phyloP scores from a whole-genome alignment of 257 asterid genomes.

The Solanum chiquidenum region DNA sequence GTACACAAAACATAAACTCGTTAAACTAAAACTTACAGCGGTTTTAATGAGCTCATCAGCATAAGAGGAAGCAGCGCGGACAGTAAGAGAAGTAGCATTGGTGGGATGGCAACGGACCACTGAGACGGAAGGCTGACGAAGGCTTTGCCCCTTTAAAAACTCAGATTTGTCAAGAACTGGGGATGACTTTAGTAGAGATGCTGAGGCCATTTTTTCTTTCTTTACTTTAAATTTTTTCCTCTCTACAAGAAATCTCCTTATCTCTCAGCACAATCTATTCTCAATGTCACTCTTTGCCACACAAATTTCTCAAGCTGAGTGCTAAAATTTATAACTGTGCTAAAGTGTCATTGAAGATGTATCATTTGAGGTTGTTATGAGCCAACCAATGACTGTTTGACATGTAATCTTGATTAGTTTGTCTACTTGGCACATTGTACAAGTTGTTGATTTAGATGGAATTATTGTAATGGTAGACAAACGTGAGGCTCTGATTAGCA shows the following conservation, averaged over 20 bases:
- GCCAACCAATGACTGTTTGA: conserved; percentile 33
- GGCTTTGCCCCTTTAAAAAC: conserved; percentile 57
- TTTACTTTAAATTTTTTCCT: neutral
- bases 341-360: conserved; percentile 30
- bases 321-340: conserved; percentile 25
- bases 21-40: conserved; percentile 34
- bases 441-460: conserved; percentile 31
- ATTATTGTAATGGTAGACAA: neutral
- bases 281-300: conserved; percentile 35
- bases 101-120: conserved; percentile 33
- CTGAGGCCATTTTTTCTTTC: conserved; percentile 56
- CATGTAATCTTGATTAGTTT: conserved; percentile 25
- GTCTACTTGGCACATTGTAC: conserved; percentile 21
- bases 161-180: conserved; percentile 69
- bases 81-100: conserved; percentile 29
- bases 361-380: conserved; percentile 51
- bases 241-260: conserved; percentile 22
- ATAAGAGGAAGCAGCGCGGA: conserved; percentile 66
- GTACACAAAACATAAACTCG: neutral
- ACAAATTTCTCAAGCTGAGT: conserved; percentile 7
- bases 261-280: conserved; percentile 17
- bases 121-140: conserved; percentile 57
- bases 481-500: conserved; percentile 21
- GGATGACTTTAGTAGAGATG: conserved; percentile 78
- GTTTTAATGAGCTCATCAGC: conserved; percentile 90